Evolutionary conservation across 169 alveolate genomes (phyloP).

Genomic region (Plasmodium cynomolgi): DNA sequence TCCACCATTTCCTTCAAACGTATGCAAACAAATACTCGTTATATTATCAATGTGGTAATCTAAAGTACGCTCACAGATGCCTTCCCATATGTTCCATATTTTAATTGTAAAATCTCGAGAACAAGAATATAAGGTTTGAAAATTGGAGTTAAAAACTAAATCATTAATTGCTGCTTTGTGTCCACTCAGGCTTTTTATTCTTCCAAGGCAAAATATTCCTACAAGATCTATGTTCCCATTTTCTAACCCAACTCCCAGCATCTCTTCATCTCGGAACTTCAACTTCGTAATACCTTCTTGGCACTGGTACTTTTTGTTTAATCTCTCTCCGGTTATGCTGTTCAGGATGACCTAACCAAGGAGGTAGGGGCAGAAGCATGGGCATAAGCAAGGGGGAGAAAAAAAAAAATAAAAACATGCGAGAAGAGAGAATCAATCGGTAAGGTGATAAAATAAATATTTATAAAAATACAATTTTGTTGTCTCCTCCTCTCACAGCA

Average conservation of each 20-base stretch:
- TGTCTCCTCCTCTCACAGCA: background rate
- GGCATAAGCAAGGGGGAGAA: background rate
- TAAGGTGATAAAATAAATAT: background rate
- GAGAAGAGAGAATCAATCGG: background rate
- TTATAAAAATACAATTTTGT: background rate
- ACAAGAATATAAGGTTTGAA: conserved; percentile 57
- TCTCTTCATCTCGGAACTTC: conserved; percentile 58
- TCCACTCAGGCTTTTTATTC: conserved; percentile 54
- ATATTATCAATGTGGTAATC: conserved; percentile 70
- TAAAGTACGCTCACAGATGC: conserved; percentile 32
- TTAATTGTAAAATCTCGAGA: conserved; percentile 72
- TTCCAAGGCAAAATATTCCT: conserved; percentile 42
- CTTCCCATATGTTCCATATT: conserved; percentile 72
- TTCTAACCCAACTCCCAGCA: conserved; percentile 67
- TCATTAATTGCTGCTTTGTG: conserved; percentile 67
- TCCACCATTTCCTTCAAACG: background rate
- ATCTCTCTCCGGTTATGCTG: conserved; percentile 12
- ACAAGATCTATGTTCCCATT: conserved; percentile 60
- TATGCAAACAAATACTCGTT: conserved; percentile 35
- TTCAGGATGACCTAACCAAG: conserved; percentile 24
- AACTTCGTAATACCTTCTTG: conserved; percentile 33
- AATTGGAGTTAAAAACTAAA: conserved; percentile 43
- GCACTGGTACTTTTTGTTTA: conserved; percentile 47
- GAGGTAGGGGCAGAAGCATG: background rate
- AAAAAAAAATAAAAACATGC: background rate